A percentile compares a stretch with the other conserved stretches of the same genome.
Conservation (phyloP, 768 basidiomycete species). For the Phylloporus arenicola region DNA sequence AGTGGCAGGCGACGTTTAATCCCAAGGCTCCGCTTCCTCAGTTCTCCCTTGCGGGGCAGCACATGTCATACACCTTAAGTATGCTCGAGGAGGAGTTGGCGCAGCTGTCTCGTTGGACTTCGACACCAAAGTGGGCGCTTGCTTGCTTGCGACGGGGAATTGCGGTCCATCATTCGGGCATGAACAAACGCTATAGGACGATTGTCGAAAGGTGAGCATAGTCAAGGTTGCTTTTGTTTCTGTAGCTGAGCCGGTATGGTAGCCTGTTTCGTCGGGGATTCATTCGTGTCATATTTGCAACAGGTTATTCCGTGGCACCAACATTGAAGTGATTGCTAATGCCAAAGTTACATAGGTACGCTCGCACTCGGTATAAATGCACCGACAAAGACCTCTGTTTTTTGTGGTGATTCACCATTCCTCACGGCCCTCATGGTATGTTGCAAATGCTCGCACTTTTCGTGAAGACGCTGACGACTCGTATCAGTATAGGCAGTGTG, state of each 20-base stretch:
- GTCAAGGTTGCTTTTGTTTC: neutral
- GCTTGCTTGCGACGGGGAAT: constrained; percentile 53
- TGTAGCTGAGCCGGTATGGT: neutral
- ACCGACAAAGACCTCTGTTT: constrained; percentile 60
- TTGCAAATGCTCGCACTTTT: neutral
- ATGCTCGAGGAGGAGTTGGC: constrained; percentile 47
- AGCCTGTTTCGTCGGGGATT: constrained; percentile 55
- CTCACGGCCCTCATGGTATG: constrained; percentile 56
- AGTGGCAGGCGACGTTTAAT: constrained; percentile 54
- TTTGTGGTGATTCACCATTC: constrained; percentile 57
- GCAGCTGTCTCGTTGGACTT: constrained; percentile 31
- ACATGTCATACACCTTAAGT: constrained; percentile 38
- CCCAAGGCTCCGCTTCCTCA: constrained; percentile 51
- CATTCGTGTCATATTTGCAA: constrained; percentile 62
- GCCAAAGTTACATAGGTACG: constrained; percentile 40
- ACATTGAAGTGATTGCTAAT: neutral
- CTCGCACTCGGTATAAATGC: constrained; percentile 74
- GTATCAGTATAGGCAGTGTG: constrained; percentile 62
- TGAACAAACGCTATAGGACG: constrained; percentile 57
- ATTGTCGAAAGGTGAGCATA: constrained; percentile 48
- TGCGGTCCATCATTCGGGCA: constrained; percentile 65
- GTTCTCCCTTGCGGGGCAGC: constrained; percentile 53
- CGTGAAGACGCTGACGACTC: neutral
- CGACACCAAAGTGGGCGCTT: constrained; percentile 40
- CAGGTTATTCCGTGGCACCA: constrained; percentile 33